Percentiles rank a stretch among this genome's conserved stretches.
Evolutionary conservation across 2,329 filamentous ascomycete genomes (phyloP).

Genomic region (Orbilia oligospora): DNA sequence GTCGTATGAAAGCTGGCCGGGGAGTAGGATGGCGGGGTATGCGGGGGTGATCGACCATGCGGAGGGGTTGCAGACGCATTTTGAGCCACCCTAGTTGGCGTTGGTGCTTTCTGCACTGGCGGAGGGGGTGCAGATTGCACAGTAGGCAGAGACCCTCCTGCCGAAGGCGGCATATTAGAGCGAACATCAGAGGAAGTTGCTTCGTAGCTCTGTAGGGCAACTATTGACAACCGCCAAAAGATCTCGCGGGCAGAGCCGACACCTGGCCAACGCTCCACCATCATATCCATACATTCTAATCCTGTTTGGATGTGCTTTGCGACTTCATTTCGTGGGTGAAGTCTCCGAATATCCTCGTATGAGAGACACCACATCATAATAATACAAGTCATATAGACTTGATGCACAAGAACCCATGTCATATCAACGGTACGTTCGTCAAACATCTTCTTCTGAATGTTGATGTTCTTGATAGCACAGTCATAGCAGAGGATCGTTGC

Average conservation of each 20-base stretch:
- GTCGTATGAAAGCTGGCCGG: slow-evolving; percentile 58
- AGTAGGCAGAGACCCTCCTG: slow-evolving; percentile 13
- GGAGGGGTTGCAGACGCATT: slow-evolving; percentile 55
- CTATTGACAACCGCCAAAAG: slow-evolving; percentile 86
- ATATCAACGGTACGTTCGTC: slow-evolving; percentile 82
- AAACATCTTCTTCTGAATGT: slow-evolving; percentile 84
- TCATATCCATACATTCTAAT: slow-evolving; percentile 82
- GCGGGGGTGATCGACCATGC: slow-evolving; percentile 55
- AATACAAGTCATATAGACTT: slow-evolving; percentile 91
- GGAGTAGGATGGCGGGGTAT: slow-evolving; percentile 57
- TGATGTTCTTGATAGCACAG: slow-evolving; percentile 84
- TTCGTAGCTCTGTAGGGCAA: slow-evolving; percentile 90
- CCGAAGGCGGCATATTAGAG: slow-evolving; percentile 24
- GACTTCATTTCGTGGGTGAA: slow-evolving; percentile 81
- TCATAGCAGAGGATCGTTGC: slow-evolving; percentile 87
- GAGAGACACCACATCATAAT: slow-evolving; percentile 92
- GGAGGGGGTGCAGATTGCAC: slow-evolving; percentile 9
- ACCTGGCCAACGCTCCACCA: slow-evolving; percentile 91
- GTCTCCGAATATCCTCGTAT: slow-evolving; percentile 83
- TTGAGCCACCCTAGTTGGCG: slow-evolving; percentile 13
- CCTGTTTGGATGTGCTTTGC: slow-evolving; percentile 81
- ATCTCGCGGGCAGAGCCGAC: slow-evolving; percentile 86
- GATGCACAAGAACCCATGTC: slow-evolving; percentile 93
- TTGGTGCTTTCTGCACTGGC: slow-evolving; percentile 32
- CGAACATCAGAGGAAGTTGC: slow-evolving; percentile 24